Evolutionary conservation across 345 rosid genomes (phyloP).

Genomic region (Arabidopsis thaliana): TAIR10.1 NC_003070.9:1379001-1379500

Average conservation of each 20-base stretch:
- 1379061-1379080: not conserved
- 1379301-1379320: slow-evolving; percentile 37
- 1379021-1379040: not conserved
- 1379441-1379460: slow-evolving; percentile 39
- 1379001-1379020: slow-evolving; percentile 2
- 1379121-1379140: slow-evolving; percentile 49
- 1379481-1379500: not conserved
- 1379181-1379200: slow-evolving; percentile 33
- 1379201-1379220: slow-evolving; percentile 23
- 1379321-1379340: slow-evolving; percentile 50
- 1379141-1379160: slow-evolving; percentile 47
- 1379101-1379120: slow-evolving; percentile 52
- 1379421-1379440: slow-evolving; percentile 41
- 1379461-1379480: slow-evolving; percentile 23
- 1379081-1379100: slow-evolving; percentile 51
- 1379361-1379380: slow-evolving; percentile 32
- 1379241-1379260: slow-evolving; percentile 51
- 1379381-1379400: slow-evolving; percentile 10
- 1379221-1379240: slow-evolving; percentile 35
- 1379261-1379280: slow-evolving; percentile 37
- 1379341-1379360: slow-evolving; percentile 51
- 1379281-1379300: slow-evolving; percentile 42
- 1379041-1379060: slow-evolving; percentile 8
- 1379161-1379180: slow-evolving; percentile 32
- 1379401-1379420: slow-evolving; percentile 24